Evolutionary conservation across 306 rosid genomes (phyloP).

Genomic region (Vigna hirtella): DNA sequence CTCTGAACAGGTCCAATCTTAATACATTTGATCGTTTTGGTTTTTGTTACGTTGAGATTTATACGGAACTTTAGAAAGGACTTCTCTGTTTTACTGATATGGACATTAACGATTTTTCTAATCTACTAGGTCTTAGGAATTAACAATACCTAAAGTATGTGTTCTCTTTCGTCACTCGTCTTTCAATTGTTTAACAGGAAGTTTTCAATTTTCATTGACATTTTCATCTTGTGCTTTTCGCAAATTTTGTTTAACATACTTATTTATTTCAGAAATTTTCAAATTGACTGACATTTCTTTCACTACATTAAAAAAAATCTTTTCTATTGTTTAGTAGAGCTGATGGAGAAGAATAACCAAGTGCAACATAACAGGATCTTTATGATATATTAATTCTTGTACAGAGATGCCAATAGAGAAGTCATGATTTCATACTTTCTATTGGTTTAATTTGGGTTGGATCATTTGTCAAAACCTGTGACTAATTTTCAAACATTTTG

Average conservation of each 20-base stretch:
- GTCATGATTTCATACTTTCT: neutral
- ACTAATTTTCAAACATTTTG: constrained; percentile 2
- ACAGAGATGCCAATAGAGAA: constrained; percentile 5
- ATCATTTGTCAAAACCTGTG: neutral
- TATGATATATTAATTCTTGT: constrained; percentile 1
- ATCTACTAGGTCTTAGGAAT: constrained; percentile 23
- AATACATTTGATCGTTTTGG: constrained; percentile 28
- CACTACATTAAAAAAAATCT: constrained; percentile 16
- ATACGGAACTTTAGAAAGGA: constrained; percentile 16
- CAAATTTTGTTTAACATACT: constrained; percentile 9
- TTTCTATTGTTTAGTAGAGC: constrained; percentile 16
- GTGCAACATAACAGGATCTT: constrained; percentile 22
- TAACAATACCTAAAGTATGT: constrained; percentile 13
- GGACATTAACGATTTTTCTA: neutral
- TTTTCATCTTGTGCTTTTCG: constrained; percentile 35
- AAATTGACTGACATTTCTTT: constrained; percentile 23
- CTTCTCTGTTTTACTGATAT: constrained; percentile 26
- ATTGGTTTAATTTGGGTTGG: constrained; percentile 18
- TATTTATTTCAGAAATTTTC: neutral
- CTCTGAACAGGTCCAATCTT: constrained; percentile 79
- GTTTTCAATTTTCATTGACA: constrained; percentile 21
- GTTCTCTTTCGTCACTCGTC: constrained; percentile 6
- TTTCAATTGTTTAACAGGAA: constrained; percentile 21
- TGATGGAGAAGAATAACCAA: constrained; percentile 25
- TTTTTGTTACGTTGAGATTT: constrained; percentile 26